Conservation (phyloP, 805 yeast genomes). For the Candida pseudoglaebosa region DNA sequence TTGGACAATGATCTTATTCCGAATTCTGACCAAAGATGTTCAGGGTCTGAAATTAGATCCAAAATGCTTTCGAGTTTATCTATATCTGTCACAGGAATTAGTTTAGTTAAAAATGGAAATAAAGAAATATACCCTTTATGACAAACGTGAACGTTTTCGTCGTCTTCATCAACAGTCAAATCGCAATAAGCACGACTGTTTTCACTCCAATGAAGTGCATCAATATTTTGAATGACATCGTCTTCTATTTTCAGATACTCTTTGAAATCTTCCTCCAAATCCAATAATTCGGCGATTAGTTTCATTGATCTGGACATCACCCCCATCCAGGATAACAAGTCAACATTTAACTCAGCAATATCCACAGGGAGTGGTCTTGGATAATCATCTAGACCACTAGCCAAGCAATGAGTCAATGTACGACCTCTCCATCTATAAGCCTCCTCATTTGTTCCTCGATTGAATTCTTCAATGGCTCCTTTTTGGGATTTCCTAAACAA, state of each 20-base stretch:
- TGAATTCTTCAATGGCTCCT: conserved; percentile 73
- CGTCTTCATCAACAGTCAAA: conserved; percentile 68
- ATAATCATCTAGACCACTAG: conserved; percentile 94
- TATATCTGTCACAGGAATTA: conserved; percentile 47
- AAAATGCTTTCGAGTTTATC: conserved; percentile 49
- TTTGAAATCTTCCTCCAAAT: conserved; percentile 53
- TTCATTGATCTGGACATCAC: conserved; percentile 83
- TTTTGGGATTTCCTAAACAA: conserved; percentile 81
- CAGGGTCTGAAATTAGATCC: conserved; percentile 60
- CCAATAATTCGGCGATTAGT: conserved; percentile 62
- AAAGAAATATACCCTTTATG: conserved; percentile 85
- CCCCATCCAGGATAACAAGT: conserved; percentile 88
- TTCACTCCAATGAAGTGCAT: conserved; percentile 77
- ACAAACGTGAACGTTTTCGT: conserved; percentile 66
- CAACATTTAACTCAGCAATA: conserved; percentile 86
- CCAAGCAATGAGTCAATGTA: conserved; percentile 76
- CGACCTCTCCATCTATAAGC: conserved; percentile 94
- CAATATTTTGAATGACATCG: conserved; percentile 61
- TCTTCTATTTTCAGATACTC: conserved; percentile 50
- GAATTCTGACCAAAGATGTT: conserved; percentile 68
- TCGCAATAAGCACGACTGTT: conserved; percentile 73
- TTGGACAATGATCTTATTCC: conserved; percentile 83
- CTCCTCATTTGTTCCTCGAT: conserved; percentile 49
- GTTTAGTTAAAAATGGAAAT: conserved; percentile 76
- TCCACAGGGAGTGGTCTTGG: conserved; percentile 83